Evolutionary conservation across 345 rosid species (phyloP).

Genomic region (Clausena lansium): DNA sequence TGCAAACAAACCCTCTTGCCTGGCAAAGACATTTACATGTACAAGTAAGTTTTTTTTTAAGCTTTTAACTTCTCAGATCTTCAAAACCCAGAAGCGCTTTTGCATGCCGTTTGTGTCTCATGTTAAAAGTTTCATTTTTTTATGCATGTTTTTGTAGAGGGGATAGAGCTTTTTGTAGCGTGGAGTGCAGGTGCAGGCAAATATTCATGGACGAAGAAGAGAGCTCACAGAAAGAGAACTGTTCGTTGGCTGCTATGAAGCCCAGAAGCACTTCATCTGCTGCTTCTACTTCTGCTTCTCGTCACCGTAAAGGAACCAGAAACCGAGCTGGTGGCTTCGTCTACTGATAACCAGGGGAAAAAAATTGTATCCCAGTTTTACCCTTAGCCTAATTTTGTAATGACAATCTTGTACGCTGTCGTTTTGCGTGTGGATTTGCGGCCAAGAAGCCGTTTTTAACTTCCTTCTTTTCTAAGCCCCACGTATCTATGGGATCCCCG

Average conservation of each 20-base stretch:
- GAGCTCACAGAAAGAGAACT: slow-evolving; percentile 39
- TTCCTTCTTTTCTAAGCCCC: not conserved
- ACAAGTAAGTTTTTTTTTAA: slow-evolving; percentile 50
- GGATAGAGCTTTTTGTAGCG: slow-evolving; percentile 82
- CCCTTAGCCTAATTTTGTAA: slow-evolving; percentile 34
- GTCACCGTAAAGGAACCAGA: slow-evolving; percentile 46
- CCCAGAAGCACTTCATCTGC: slow-evolving; percentile 25
- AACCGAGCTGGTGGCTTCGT: slow-evolving; percentile 60
- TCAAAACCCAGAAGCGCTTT: not conserved
- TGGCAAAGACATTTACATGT: slow-evolving; percentile 91
- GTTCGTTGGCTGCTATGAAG: slow-evolving; percentile 40
- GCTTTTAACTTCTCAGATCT: not conserved
- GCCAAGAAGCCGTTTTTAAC: slow-evolving; percentile 29
- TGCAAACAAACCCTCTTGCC: slow-evolving; percentile 65
- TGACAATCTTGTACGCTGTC: slow-evolving; percentile 22
- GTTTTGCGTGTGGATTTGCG: slow-evolving; percentile 33
- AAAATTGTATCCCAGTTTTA: slow-evolving; percentile 20
- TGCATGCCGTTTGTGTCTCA: not conserved
- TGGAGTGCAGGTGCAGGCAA: slow-evolving; percentile 88
- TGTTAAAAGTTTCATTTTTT: not conserved
- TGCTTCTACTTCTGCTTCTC: slow-evolving; percentile 33
- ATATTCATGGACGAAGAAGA: slow-evolving; percentile 84
- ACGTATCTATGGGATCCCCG: slow-evolving; percentile 18
- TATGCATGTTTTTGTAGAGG: slow-evolving; percentile 40
- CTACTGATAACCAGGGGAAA: slow-evolving; percentile 29